Base-by-base conservation (phyloP, 83 land plant genomes). In the Picea abies region DNA sequence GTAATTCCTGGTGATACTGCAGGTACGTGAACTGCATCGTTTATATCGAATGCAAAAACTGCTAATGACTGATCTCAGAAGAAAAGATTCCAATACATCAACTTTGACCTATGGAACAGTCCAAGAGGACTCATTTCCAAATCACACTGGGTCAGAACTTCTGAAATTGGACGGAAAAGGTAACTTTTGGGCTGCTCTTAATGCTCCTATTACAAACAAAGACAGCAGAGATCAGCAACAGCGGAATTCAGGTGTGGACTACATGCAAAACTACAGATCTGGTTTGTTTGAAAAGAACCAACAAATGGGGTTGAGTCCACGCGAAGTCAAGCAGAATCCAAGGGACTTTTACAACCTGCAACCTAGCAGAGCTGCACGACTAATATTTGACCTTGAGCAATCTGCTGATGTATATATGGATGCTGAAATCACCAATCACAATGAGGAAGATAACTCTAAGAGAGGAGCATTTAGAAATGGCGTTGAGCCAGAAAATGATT, bases 1-100 rank as follows among this genome's bases (percentile, higher is more conserved):
- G 25, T n/a, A 8, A 20, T 23, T 73, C 41, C 22, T 73, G 41
- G 63, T 78, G 62, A 58, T 60, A 32, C 26, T 78, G 10, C 63
- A 78, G 80, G 80, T 78, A 78, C 64, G 63, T 60, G 80, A 78
- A 78, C 41, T 78, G 41, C 80, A 78, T 78, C 62, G 80, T 25
- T 17, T 78, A 60, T 78, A 78, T 78, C 80, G 4, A 26, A 60
- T 60, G 9, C 80, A 78, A 32, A 78, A 78, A 61, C 17, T 26
- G 3, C 58, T 78, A 17, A 78, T 78, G 80, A 56, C 64, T 26
- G 80, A 78, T 60, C 63, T 78, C 25, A 78, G 52, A 56, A 78
- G 14, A 25, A 78, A 60, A 60, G 80, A 78, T 78, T 78, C 80
- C 35, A 78, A 60, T 41, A 78, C 80, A 26, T 78, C 80, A 25